Percentiles rank a stretch among this genome's conserved stretches.
phyloP scores from a whole-genome alignment of 2,329 filamentous ascomycete genomes.

The Tothia fuscella region DNA sequence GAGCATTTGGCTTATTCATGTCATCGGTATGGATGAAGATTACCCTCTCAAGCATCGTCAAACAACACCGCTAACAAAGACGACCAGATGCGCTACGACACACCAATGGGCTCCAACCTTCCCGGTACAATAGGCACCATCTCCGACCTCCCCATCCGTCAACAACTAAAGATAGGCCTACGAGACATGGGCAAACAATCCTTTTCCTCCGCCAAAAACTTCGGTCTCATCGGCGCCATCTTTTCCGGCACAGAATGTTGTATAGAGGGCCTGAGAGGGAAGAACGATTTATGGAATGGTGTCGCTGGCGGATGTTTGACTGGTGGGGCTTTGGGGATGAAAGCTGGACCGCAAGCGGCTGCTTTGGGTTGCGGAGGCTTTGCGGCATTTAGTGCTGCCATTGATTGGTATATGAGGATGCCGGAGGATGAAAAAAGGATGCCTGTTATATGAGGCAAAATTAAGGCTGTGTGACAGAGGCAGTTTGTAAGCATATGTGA shows the following conservation, averaged over 20 bases:
- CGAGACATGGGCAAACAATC: conserved; percentile 88
- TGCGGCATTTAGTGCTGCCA: conserved; percentile 82
- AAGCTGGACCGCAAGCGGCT: conserved; percentile 80
- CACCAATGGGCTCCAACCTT: conserved; percentile 52
- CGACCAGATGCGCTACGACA: conserved; percentile 91
- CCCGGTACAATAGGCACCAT: conserved; percentile 27
- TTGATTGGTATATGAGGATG: conserved; percentile 71
- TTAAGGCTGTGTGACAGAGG: no score
- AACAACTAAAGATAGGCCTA: conserved; percentile 78
- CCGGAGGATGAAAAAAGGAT: conserved; percentile 29
- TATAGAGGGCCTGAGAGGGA: conserved; percentile 82
- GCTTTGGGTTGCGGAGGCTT: conserved; percentile 84
- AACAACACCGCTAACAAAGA: background rate
- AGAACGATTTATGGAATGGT: conserved; percentile 86
- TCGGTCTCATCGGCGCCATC: conserved; percentile 82
- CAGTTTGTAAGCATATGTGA: no score
- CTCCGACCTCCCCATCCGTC: conserved; percentile 59
- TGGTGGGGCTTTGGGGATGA: conserved; percentile 74
- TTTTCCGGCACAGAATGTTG: conserved; percentile 92
- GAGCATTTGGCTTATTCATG: conserved; percentile 95
- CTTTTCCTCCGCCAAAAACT: conserved; percentile 77
- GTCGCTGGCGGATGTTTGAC: conserved; percentile 82
- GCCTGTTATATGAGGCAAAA: conserved; percentile 26
- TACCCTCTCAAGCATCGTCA: conserved; percentile 1
- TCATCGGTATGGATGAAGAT: conserved; percentile 79